Evolutionary conservation across 129 eudicot species (phyloP).

Genomic region (Chrysanthemum seticuspe): DNA sequence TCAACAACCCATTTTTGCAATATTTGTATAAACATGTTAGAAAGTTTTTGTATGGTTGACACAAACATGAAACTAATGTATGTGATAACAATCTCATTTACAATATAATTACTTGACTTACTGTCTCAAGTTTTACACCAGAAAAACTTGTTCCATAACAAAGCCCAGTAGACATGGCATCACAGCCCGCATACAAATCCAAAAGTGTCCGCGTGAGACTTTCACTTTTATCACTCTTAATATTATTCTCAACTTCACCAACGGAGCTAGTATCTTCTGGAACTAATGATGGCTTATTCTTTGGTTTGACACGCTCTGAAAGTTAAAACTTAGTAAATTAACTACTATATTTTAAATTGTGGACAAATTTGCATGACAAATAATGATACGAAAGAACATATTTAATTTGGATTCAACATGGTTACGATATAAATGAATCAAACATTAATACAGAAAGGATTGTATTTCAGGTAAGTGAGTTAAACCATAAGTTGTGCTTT

Average conservation of each 20-base stretch:
- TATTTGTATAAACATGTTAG: neutral
- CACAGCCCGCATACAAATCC: conserved; percentile 62
- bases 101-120: conserved; percentile 26
- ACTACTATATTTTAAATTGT: neutral
- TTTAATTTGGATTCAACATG: too few species aligned
- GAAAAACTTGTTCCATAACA: conserved; percentile 42
- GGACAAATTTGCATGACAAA: neutral
- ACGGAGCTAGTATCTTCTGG: conserved; percentile 32
- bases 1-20: conserved; percentile 59
- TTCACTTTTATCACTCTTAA: neutral
- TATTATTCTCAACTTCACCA: conserved; percentile 23
- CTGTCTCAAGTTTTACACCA: conserved; percentile 43
- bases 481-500: too few species aligned
- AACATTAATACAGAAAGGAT: too few species aligned
- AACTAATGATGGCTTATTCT: conserved; percentile 30
- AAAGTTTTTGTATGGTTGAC: neutral
- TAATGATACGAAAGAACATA: neutral
- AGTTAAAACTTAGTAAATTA: neutral
- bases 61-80: conserved; percentile 5
- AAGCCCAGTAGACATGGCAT: conserved; percentile 62
- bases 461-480: too few species aligned
- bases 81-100: neutral
- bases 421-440: too few species aligned
- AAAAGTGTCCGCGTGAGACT: conserved; percentile 32
- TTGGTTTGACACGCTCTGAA: conserved; percentile 21